Conservation (phyloP, 176 grass and related monocot genomes). For the Phragmites australis region DNA sequence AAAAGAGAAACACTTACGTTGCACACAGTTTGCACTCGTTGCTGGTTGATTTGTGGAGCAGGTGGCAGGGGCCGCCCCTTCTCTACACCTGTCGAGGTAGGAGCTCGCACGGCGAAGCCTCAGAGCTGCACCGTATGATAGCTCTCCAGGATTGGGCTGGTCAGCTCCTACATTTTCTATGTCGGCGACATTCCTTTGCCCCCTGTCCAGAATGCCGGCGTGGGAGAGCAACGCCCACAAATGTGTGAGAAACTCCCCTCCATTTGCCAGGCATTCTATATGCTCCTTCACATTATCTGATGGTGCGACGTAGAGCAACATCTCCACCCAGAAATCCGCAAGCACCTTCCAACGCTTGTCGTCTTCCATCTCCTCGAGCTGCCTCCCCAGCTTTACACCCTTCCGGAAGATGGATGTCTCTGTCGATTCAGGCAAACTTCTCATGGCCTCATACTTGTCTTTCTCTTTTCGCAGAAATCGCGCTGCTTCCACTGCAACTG, state of each 20-base stretch:
- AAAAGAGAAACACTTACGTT: not conserved
- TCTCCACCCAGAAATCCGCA: slow-evolving; percentile 14
- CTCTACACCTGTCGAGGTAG: not conserved
- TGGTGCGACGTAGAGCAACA: not conserved
- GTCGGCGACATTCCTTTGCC: not conserved
- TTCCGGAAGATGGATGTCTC: not conserved
- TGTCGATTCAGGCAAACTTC: not conserved
- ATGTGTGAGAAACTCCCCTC: slow-evolving; percentile 6
- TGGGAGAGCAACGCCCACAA: slow-evolving; percentile 17
- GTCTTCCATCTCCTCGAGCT: not conserved
- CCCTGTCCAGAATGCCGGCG: slow-evolving; percentile 1
- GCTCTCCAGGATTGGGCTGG: not conserved
- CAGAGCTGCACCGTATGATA: not conserved
- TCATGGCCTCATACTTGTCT: not conserved
- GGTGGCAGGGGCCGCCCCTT: not conserved
- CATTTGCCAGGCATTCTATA: not conserved
- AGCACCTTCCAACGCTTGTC: not conserved
- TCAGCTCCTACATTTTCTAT: not conserved
- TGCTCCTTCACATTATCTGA: slow-evolving; percentile 28
- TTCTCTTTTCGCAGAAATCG: not conserved
- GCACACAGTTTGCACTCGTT: not conserved
- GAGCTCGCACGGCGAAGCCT: slow-evolving; percentile 3
- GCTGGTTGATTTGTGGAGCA: not conserved
- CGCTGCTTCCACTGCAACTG: not conserved
- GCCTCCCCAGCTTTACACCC: not conserved